phyloP scores from a whole-genome alignment of 2,329 filamentous ascomycete species.

The Calycina marina region DNA sequence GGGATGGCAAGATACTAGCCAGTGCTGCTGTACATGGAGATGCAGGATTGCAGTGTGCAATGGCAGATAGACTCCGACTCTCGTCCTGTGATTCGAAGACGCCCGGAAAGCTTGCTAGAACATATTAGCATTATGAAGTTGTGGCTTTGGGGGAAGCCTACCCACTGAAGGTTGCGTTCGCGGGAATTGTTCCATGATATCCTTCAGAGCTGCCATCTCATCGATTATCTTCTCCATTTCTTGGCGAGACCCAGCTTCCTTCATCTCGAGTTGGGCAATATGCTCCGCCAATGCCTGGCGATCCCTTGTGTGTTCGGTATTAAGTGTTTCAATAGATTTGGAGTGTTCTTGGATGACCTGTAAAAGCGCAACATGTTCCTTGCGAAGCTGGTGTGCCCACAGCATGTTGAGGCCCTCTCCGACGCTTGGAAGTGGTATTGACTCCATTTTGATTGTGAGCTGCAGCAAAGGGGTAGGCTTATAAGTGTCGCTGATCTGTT shows the following conservation, averaged over 20 bases:
- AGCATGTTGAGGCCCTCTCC: constrained; percentile 8
- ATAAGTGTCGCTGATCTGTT: constrained; percentile 1
- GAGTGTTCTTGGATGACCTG: constrained; percentile 7
- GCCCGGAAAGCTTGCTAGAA: too few species aligned
- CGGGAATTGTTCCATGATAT: background rate
- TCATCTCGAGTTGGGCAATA: constrained; percentile 4
- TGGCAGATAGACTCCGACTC: too few species aligned
- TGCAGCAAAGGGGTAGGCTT: background rate
- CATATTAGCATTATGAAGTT: too few species aligned
- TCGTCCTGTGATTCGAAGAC: too few species aligned
- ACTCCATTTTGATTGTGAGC: too few species aligned
- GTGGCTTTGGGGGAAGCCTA: too few species aligned
- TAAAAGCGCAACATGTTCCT: constrained; percentile 13
- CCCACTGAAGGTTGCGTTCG: too few species aligned
- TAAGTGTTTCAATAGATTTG: constrained; percentile 2
- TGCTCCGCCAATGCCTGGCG: constrained; percentile 6
- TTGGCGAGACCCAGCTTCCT: constrained; percentile 4
- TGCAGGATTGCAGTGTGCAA: too few species aligned
- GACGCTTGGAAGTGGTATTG: too few species aligned
- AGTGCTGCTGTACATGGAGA: too few species aligned
- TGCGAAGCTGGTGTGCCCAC: constrained; percentile 15
- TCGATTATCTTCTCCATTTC: constrained; percentile 4
- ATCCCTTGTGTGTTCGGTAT: constrained; percentile 3
- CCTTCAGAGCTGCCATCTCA: constrained; percentile 2
- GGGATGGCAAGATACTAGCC: too few species aligned